phyloP scores from a whole-genome alignment of 768 basidiomycete species.

The Dendrothele bispora region DNA sequence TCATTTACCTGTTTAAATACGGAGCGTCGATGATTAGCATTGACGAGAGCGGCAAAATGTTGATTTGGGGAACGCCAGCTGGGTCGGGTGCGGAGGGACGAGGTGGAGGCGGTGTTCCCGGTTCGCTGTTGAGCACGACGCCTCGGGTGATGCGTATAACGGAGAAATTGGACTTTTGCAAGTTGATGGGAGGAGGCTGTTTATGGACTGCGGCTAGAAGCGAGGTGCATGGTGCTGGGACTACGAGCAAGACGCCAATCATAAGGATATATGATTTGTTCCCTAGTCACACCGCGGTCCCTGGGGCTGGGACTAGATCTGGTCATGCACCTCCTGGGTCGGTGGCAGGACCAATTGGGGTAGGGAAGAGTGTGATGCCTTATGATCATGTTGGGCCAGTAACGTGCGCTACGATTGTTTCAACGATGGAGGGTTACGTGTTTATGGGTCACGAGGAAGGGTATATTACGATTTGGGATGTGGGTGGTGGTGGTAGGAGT shows the following conservation, averaged over 20 bases:
- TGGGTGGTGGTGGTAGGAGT: constrained; percentile 47
- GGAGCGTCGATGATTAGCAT: constrained; percentile 72
- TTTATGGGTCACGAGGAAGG: constrained; percentile 95
- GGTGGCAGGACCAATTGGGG: constrained; percentile 55
- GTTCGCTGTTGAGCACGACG: constrained; percentile 44
- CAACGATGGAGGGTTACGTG: constrained; percentile 62
- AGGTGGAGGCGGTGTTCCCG: constrained; percentile 41
- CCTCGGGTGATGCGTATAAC: constrained; percentile 66
- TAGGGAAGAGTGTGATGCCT: constrained; percentile 56
- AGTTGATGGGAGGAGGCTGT: constrained; percentile 68
- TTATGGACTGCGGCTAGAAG: constrained; percentile 79
- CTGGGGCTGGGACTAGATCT: no score
- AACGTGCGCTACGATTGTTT: constrained; percentile 75
- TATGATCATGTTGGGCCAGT: constrained; percentile 79
- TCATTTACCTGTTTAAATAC: constrained; percentile 76
- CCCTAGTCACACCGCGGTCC: constrained; percentile 19
- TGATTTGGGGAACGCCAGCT: constrained; percentile 68
- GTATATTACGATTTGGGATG: constrained; percentile 78
- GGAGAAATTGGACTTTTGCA: constrained; percentile 82
- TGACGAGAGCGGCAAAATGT: constrained; percentile 83
- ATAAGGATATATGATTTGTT: constrained; percentile 82
- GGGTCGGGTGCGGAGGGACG: constrained; percentile 22
- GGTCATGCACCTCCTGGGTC: no score
- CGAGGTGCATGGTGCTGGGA: constrained; percentile 42
- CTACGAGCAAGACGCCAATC: constrained; percentile 56